phyloP scores from a whole-genome alignment of 345 rosid species.

The Citrus sp. region DNA sequence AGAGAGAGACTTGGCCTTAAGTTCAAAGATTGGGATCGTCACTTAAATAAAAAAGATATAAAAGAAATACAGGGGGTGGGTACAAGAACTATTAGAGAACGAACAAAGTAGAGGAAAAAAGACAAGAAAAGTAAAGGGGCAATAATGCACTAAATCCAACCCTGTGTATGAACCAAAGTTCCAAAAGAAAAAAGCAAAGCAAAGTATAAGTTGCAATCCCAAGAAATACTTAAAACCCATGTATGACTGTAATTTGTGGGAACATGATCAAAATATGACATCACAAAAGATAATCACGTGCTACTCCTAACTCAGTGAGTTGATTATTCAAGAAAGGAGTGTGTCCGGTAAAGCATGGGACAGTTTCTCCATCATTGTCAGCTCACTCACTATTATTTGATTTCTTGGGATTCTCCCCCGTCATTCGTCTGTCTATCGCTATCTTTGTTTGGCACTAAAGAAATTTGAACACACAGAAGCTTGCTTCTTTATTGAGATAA shows the following conservation, averaged over 20 bases:
- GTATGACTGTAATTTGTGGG: constrained; percentile 1
- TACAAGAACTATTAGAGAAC: constrained; percentile 7
- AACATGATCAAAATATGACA: constrained; percentile 34
- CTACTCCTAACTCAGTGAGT: constrained; percentile 7
- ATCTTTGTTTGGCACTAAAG: constrained; percentile 17
- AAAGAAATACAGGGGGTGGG: not conserved
- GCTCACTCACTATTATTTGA: not conserved
- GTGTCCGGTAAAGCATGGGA: constrained; percentile 56
- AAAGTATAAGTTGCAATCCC: constrained; percentile 42
- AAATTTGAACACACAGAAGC: constrained; percentile 3
- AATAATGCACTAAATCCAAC: constrained; percentile 14
- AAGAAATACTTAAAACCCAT: constrained; percentile 18
- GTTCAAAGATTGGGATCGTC: constrained; percentile 7
- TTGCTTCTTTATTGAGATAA: constrained; percentile 10
- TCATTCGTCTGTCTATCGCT: constrained; percentile 17
- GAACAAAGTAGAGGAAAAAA: constrained; percentile 17
- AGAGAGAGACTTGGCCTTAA: not conserved
- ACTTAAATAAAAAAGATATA: not conserved
- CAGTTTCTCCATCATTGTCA: constrained; percentile 61
- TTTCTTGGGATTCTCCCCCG: constrained; percentile 38
- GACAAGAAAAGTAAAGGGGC: constrained; percentile 5
- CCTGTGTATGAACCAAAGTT: constrained; percentile 8
- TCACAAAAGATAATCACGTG: constrained; percentile 50
- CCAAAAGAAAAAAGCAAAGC: constrained; percentile 22
- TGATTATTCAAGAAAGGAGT: constrained; percentile 13